Evolutionary conservation across 306 rosid species (phyloP), one percentile per base, ranked within the genome.

Genomic region (Gillenia trifoliata): DNA sequence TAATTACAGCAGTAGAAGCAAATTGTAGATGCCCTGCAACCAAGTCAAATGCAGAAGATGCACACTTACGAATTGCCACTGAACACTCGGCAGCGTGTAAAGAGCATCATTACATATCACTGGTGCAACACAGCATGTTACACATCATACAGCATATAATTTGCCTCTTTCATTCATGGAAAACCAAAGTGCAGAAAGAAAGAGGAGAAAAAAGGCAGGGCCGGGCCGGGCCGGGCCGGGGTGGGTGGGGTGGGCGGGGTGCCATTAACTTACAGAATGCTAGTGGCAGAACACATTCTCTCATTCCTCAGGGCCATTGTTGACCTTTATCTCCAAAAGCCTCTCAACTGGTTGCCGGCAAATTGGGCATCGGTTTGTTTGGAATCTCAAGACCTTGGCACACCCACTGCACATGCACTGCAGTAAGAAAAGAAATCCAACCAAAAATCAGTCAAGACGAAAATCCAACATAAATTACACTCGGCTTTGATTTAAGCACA

Each of bases 281-380:
- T 79, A 20, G 50, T 23, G 74, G 56, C 63, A 30, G 62, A 56
- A 40, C 34, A 26, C 20, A 57, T 33, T 64, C 77, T 77, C 70
- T 90, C 87, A 89, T 73, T 86, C 88, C 50, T 89, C 93, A 20
- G 86, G 74, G 12, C 86, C 90, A 68, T 74, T 79, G 82, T 57
- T 89, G 74, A 92, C 95, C 84, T 77, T 90, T 78, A 95, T 95
- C 90, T 95, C 97, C 89, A 92, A 72, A 81, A 92, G 99, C 89
- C 93, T 87, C 83, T 95, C 97, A 17, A 92, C 90, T n/a, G 96
- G 96, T 81, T 95, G 99, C 77, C 99, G 86, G 89, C 99, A 95
- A 45, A 95, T 95, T 12, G 99, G 99, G 78, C 99, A 95, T 30
- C 97, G 83, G 81, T 88, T 85, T 45, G 99, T 90, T 86, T 92